These are phyloP conservation scores for Hypomontagnella submonticulosa DNA, from an alignment of 495 filamentous ascomycete species.

Conservation along the genomic window DNA sequence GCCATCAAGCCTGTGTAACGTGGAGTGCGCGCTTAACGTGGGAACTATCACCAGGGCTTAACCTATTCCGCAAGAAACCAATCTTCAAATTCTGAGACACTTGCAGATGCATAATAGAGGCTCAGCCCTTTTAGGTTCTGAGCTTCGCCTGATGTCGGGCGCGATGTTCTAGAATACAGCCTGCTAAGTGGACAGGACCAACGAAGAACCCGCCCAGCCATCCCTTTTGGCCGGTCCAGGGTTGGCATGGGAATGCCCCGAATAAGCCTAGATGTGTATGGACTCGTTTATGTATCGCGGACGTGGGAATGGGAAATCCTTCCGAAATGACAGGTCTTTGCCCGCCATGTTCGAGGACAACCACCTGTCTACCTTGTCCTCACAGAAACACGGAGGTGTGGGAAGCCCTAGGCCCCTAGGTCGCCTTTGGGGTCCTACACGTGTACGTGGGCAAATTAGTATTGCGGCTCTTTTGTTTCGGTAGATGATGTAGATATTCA, in stretches of 20 bases:
- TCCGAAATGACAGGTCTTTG: conserved; percentile 10
- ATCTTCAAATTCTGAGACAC: conserved; percentile 27
- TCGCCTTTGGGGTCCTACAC: conserved; percentile 32
- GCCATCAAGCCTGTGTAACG: conserved; percentile 35
- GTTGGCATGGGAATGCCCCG: conserved; percentile 3
- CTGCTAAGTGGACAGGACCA: conserved; percentile 17
- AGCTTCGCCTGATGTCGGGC: conserved; percentile 11
- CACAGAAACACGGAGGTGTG: conserved; percentile 8
- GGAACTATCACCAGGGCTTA: neutral
- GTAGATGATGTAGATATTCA: conserved; percentile 15
- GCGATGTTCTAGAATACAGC: conserved; percentile 8
- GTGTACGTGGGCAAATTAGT: conserved; percentile 27
- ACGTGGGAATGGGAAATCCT: conserved; percentile 9
- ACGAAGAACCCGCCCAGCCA: neutral
- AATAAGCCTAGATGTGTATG: conserved; percentile 10
- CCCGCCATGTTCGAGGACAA: conserved; percentile 14
- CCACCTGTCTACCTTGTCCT: conserved; percentile 17
- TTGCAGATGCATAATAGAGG: conserved; percentile 28
- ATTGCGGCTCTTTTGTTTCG: conserved; percentile 37
- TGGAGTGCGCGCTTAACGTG: conserved; percentile 29
- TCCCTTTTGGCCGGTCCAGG: conserved; percentile 13
- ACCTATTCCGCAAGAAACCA: conserved; percentile 24
- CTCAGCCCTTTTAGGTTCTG: conserved; percentile 30
- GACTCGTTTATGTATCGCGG: conserved; percentile 16
- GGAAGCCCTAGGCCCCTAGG: conserved; percentile 22